Percentiles rank a stretch among this genome's conserved stretches.
Evolutionary conservation across 169 alveolate species (phyloP).

Genomic region (Toxoplasma gondii): DNA sequence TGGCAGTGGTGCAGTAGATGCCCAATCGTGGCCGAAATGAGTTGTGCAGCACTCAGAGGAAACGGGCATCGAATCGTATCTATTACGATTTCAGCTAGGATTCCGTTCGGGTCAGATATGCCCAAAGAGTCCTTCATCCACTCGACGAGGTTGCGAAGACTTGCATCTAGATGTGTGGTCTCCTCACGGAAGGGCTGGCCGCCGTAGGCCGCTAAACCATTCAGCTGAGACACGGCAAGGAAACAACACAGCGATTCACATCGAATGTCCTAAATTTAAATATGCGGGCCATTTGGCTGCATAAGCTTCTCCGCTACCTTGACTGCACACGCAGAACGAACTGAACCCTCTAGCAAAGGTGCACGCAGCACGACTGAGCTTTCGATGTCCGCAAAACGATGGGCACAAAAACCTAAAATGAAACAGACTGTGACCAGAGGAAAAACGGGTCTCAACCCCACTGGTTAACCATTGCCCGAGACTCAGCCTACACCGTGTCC

Average conservation of each 20-base stretch:
- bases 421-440: too few species aligned
- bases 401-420: too few species aligned
- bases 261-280: too few species aligned
- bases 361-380: neutral
- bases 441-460: too few species aligned
- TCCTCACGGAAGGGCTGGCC: constrained; percentile 14
- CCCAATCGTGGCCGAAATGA: neutral
- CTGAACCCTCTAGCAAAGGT: neutral
- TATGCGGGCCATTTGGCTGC: neutral
- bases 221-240: neutral
- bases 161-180: neutral
- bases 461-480: too few species aligned
- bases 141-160: neutral
- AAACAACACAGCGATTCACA: neutral
- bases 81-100: neutral
- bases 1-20: constrained; percentile 10
- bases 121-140: neutral
- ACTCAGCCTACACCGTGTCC: too few species aligned
- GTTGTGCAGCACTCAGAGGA: constrained; percentile 13
- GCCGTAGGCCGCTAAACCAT: neutral
- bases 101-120: neutral
- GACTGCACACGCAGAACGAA: neutral
- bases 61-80: neutral
- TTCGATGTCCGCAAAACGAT: too few species aligned
- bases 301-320: neutral